Conservation (phyloP, 768 basidiomycete species). For the Termitomyces sp. region DNA sequence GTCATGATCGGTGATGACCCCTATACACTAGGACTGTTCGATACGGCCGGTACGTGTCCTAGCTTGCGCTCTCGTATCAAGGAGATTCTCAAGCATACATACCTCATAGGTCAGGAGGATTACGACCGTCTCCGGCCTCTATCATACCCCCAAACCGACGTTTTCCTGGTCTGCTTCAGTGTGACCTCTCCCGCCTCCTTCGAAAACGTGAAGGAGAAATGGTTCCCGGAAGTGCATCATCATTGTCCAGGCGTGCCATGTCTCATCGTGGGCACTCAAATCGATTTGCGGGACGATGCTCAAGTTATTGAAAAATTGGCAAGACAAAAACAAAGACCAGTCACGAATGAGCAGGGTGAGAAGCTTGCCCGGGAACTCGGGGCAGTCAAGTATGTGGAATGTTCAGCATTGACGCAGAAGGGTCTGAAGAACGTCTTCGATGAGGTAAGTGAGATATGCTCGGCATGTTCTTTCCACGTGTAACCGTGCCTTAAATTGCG, state of each 20-base stretch:
- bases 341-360: conserved; percentile 84
- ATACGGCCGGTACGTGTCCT: conserved; percentile 83
- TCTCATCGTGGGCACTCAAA: conserved; percentile 97
- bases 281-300: conserved; percentile 92
- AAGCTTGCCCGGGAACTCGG: conserved; percentile 95
- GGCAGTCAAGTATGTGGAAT: conserved; percentile 99
- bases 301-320: conserved; percentile 93
- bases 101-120: conserved; percentile 86
- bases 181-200: conserved; percentile 98
- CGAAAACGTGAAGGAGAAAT: conserved; percentile 99
- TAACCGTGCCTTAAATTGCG: conserved; percentile 6
- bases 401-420: conserved; percentile 98
- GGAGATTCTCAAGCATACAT: conserved; percentile 5
- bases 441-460: conserved; percentile 59
- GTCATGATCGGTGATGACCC: conserved; percentile 99
- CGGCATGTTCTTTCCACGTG: conserved; percentile 3
- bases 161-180: conserved; percentile 99
- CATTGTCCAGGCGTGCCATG: conserved; percentile 99
- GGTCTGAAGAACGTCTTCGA: conserved; percentile 99
- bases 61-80: conserved; percentile 1
- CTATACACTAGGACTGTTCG: conserved; percentile 96
- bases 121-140: conserved; percentile 98
- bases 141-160: conserved; percentile 99
- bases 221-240: conserved; percentile 99
- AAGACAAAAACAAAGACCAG: conserved; percentile 94